phyloP scores from a whole-genome alignment of 2,329 filamentous ascomycete species.

The Cercospora sp. region DNA sequence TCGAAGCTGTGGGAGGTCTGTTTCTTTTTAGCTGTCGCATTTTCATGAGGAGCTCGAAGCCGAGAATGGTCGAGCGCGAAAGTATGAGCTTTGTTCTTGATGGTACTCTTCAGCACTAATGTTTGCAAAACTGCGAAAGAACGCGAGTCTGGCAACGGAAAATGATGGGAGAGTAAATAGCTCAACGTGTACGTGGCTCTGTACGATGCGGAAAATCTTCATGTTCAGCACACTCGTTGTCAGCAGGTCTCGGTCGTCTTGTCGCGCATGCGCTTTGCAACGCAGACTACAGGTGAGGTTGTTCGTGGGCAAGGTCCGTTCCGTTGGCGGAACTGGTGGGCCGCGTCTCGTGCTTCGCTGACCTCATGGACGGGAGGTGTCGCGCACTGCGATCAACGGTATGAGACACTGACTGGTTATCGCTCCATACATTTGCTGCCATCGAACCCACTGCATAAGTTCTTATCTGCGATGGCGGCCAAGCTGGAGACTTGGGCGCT shows the following conservation, averaged over 20 bases:
- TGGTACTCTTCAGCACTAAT: conserved; percentile 12
- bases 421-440: not conserved
- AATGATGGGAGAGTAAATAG: conserved; percentile 16
- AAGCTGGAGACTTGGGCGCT: conserved; percentile 55
- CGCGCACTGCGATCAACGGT: not conserved
- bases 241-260: not conserved
- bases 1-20: conserved; percentile 16
- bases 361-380: not conserved
- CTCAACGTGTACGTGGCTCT: conserved; percentile 12
- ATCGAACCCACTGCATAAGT: not conserved
- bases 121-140: conserved; percentile 14
- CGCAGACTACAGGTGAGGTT: not conserved
- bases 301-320: not conserved
- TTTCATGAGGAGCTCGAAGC: not conserved
- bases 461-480: conserved; percentile 23
- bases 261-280: not conserved
- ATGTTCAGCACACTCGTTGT: not conserved
- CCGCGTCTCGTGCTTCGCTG: not conserved
- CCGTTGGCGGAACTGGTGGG: not conserved
- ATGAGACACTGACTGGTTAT: not conserved
- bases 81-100: conserved; percentile 4
- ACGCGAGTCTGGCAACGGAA: conserved; percentile 25
- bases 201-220: conserved; percentile 17
- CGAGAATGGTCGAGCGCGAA: conserved; percentile 1
- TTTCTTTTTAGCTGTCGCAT: conserved; percentile 13